Evolutionary conservation across 1,139 yeast genomes (phyloP), one percentile per base, ranked within the genome.

Genomic region (Citeromyces hawaiiensis): DNA sequence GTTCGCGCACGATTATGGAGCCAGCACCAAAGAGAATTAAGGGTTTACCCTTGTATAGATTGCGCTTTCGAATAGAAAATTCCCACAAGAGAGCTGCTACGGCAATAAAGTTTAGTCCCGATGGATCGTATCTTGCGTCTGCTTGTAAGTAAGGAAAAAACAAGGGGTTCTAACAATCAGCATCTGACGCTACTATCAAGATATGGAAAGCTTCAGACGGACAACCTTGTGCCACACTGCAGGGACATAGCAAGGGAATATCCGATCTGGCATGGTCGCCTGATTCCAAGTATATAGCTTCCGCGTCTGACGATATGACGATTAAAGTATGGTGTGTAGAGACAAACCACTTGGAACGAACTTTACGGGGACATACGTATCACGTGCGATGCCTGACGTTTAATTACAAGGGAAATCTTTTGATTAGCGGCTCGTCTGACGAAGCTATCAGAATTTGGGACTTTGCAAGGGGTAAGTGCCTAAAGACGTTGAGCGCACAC

Each of bases 401-500:
- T 61, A 82, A 77, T 44, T 59, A 66, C 36, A 79, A 79, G 53
- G 95, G 96, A 0, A 85, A 86, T 48, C 59, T 91, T 18, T 57
- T 91, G 19, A 76, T 85, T 19, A 74, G 88, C 37, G 95, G 95
- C 0, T 76, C 94, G 1, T 77, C 93, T 35, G 98, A 91, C 57
- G 98, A 91, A 52, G 87, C 88, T 37, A 80, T 91, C 17, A 72
- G 87, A 38, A 70, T 88, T 3, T 91, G 98, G 98, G 96, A 88
- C 57, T 72, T 82, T 4, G 63, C 72, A 31, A 68, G 77, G 19
- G 93, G 94, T 0, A 68, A 69, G 38, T 72, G 83, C 39, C 60
- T 87, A 48, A 77, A 83, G 51, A 85, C 94, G 0, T 63, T 91
- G 42, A 85, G 95, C 14, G 97, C 98, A 0, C 98, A 91, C 56